phyloP scores from a whole-genome alignment of 305 asterid genomes.

The Solanum hybrid region DNA sequence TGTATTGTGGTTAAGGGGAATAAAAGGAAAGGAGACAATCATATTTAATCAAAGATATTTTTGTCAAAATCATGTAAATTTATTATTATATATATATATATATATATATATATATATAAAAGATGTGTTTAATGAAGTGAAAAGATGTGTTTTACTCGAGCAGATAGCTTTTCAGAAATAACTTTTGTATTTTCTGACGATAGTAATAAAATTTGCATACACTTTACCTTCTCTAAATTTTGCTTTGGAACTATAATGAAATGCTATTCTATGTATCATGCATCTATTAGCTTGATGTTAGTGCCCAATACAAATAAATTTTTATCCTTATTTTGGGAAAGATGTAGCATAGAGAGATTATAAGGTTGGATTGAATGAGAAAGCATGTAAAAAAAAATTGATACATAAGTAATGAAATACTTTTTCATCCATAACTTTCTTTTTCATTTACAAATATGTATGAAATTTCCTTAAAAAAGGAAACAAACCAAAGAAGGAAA shows the following conservation, averaged over 20 bases:
- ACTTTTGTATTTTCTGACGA: too few relatives aligned
- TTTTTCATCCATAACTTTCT: neutral
- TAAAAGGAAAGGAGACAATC: neutral
- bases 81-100: too few relatives aligned
- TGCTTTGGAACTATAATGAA: neutral
- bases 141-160: too few relatives aligned
- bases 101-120: too few relatives aligned
- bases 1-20: neutral
- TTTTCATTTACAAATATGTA: slow-evolving; percentile 6
- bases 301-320: neutral
- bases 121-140: too few relatives aligned
- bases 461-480: neutral
- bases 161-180: accelerated
- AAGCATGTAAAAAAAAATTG: neutral
- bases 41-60: neutral
- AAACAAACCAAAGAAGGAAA: neutral
- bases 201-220: accelerated
- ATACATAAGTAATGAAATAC: neutral
- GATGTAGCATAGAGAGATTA: neutral
- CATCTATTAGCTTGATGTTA: neutral
- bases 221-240: accelerated
- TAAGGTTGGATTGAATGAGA: neutral
- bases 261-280: neutral
- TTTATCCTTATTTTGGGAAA: neutral
- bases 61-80: neutral